Evolutionary conservation across 257 asterid genomes (phyloP).

Genomic region (Nicotiana attenuata): DNA sequence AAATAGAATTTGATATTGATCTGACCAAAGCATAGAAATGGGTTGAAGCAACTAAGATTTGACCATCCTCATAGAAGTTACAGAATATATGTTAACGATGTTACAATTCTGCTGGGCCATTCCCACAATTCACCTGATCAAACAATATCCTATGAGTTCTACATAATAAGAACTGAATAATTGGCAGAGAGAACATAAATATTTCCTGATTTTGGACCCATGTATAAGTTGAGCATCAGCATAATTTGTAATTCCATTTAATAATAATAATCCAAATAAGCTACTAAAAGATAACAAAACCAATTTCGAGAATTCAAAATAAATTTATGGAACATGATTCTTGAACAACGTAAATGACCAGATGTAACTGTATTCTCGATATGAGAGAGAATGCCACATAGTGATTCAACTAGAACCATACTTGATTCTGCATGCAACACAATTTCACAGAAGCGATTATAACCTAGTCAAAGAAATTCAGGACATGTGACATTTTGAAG

Average conservation of each 20-base stretch:
- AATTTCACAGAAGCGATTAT: background rate
- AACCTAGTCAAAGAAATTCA: background rate
- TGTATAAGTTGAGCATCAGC: background rate
- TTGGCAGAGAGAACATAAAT: background rate
- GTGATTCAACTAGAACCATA: background rate
- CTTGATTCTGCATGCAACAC: background rate
- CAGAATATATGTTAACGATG: background rate
- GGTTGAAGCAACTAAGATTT: background rate
- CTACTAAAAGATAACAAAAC: background rate
- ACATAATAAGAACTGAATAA: background rate
- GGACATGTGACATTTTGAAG: background rate
- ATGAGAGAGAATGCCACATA: background rate
- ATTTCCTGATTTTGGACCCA: background rate
- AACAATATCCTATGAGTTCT: background rate
- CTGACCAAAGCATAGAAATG: background rate
- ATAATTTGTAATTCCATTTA: background rate
- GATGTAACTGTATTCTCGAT: background rate
- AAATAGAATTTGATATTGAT: background rate
- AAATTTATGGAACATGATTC: background rate
- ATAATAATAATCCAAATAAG: background rate
- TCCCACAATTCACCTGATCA: background rate
- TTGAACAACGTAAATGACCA: background rate
- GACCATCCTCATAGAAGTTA: background rate
- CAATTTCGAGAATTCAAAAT: background rate
- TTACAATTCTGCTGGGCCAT: background rate